Base-by-base conservation (phyloP, 495 filamentous ascomycete genomes). In the Oleoguttula mirabilis region DNA sequence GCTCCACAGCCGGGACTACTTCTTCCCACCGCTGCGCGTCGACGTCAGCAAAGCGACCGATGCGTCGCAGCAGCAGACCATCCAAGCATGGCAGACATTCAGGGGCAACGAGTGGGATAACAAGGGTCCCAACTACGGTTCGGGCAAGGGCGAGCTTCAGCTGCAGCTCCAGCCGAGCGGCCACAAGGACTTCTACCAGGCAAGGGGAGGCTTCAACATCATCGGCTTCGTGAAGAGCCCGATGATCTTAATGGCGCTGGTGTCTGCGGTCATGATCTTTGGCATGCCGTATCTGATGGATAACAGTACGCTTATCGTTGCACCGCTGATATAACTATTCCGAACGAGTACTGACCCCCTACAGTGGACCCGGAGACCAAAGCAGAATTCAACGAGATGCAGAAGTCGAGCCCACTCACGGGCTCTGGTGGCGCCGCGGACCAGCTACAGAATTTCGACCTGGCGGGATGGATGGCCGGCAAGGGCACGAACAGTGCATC, bases 271-370 rank as follows among this genome's bases (percentile, higher is more conserved):
- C 0, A 61, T 93, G 33, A 86, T 93, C 30, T 64, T 95, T 37
- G 87, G 87, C 21, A 77, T 96, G 77, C 90, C 90, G 7, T 88
- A 94, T 62, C 57, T 98, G 24, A 75, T 96, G 64, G 87, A 96
- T 38, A 95, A 93, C 51, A 93, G 88, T 95, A 75, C 41, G 87
- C 75, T 38, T 43, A 33, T 32, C 28, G 27, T 41, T 33, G 31
- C 33, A 35, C 32, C 21, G 27, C 38, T 36, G 36, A 24, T 3
- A 15, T 2, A 14, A 2, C 3, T 17, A 30, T 2, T 39, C 36
- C 14, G 22, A n/a, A 12, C 14, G 4, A 19, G 34, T 39, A 27
- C 43, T 51, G 31, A 54, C 37, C 22, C 6, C 12, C 20, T 17
- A 36, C 52, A 95, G 88, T 98, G 88, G 90, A 96, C 56, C 84